phyloP scores from a whole-genome alignment of 768 basidiomycete genomes.

The Hortiboletus flavorubellus region DNA sequence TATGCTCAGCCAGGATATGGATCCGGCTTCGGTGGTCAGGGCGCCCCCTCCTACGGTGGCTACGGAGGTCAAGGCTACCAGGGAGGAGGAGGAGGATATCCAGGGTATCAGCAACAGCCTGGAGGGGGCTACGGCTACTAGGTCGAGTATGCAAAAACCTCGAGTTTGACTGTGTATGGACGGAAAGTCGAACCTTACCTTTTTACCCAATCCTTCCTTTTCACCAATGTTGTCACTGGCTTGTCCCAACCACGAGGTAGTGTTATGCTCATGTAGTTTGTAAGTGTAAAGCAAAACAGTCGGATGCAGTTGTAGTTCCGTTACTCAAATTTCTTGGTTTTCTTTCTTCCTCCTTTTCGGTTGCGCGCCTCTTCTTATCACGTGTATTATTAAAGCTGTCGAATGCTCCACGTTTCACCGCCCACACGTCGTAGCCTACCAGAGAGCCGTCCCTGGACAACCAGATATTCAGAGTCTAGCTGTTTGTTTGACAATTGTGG shows the following conservation, averaged over 20 bases:
- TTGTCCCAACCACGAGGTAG: constrained; percentile 5
- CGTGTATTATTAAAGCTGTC: constrained; percentile 11
- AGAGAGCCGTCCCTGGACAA: too few relatives aligned
- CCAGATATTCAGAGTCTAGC: too few relatives aligned
- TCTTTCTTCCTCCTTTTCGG: neutral
- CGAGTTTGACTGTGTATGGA: too few relatives aligned
- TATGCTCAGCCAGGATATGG: constrained; percentile 24
- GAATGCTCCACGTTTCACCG: neutral
- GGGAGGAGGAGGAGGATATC: constrained; percentile 26
- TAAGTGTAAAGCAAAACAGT: constrained; percentile 19
- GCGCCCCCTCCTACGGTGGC: constrained; percentile 9
- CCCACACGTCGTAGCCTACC: too few relatives aligned
- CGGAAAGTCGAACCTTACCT: neutral
- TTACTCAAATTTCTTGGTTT: neutral
- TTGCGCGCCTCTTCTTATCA: neutral
- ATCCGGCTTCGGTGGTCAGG: constrained; percentile 12
- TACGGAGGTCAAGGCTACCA: constrained; percentile 18
- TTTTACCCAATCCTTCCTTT: neutral
- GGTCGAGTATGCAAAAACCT: constrained; percentile 1
- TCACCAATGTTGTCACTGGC: neutral
- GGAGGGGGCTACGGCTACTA: constrained; percentile 30
- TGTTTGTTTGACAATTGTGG: neutral
- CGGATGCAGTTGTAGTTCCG: constrained; percentile 2
- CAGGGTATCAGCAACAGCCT: constrained; percentile 25
- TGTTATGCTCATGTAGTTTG: constrained; percentile 12